Evolutionary conservation across 2,329 filamentous ascomycete genomes (phyloP).

Genomic region (Aureobasidium vineae): DNA sequence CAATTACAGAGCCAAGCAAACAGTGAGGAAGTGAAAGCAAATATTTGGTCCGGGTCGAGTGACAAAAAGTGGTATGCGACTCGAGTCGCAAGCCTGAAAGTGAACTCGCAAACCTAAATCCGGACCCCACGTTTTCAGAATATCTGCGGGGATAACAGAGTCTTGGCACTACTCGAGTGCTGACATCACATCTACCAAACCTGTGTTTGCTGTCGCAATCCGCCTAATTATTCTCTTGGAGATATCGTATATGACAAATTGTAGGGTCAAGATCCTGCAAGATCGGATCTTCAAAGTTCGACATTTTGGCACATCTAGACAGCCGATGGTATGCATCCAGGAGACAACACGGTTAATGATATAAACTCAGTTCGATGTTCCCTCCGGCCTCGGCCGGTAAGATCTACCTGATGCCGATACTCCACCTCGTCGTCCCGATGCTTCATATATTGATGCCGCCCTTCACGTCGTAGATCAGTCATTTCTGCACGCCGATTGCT

Average conservation of each 20-base stretch:
- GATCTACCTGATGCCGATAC: not conserved
- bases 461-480: not conserved
- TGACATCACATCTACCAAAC: constrained; percentile 27
- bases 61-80: constrained; percentile 4
- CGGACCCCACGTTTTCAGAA: constrained; percentile 4
- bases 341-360: not conserved
- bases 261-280: not conserved
- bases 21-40: not conserved
- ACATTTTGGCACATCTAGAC: not conserved
- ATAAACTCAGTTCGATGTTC: not conserved
- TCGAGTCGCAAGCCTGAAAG: not conserved
- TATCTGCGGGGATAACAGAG: not conserved
- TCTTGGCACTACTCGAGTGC: constrained; percentile 13
- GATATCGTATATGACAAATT: not conserved
- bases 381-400: constrained; percentile 5
- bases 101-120: constrained; percentile 6
- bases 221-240: too few relatives aligned
- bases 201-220: not conserved
- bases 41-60: not conserved
- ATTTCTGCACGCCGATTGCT: not conserved
- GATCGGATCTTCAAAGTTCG: not conserved
- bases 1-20: not conserved
- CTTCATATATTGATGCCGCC: not conserved
- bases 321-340: not conserved
- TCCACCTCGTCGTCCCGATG: not conserved